Conservation (phyloP, 148 eudicot species). For the Rhododendron griersonianum region DNA sequence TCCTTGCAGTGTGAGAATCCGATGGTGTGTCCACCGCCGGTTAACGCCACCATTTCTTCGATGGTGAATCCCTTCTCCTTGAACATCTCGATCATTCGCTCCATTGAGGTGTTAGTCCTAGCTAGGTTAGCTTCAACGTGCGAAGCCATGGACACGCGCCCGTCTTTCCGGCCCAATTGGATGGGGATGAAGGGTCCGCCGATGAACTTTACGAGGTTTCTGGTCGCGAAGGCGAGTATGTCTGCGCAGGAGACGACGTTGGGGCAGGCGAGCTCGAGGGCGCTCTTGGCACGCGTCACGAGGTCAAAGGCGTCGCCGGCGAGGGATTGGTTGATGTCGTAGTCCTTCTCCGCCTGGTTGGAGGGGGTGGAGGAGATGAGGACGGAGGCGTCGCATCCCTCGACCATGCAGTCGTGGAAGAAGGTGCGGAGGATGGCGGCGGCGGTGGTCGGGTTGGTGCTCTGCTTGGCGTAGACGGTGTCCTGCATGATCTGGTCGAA, state of each 20-base stretch:
- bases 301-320: slow-evolving; percentile 47
- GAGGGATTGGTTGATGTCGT: slow-evolving; percentile 37
- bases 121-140: neutral
- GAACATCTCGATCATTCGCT: neutral
- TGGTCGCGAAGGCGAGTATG: neutral
- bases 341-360: slow-evolving; percentile 38
- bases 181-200: neutral
- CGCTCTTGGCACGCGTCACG: slow-evolving; percentile 34
- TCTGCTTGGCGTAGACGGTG: slow-evolving; percentile 1
- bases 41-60: slow-evolving; percentile 11
- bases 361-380: slow-evolving; percentile 27
- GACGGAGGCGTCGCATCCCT: slow-evolving; percentile 48
- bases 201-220: neutral
- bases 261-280: slow-evolving; percentile 28
- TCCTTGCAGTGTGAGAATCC: slow-evolving; percentile 16
- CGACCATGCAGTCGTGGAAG: slow-evolving; percentile 61
- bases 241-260: slow-evolving; percentile 10
- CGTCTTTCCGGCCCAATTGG: slow-evolving; percentile 2
- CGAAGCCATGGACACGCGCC: neutral
- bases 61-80: neutral
- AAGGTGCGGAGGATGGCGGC: slow-evolving; percentile 39
- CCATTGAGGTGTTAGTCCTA: slow-evolving; percentile 1
- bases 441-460: slow-evolving; percentile 30
- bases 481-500: slow-evolving; percentile 5
- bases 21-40: slow-evolving; percentile 11